phyloP scores from a whole-genome alignment of 163 green algal genomes.

The Picocystis sp. region DNA sequence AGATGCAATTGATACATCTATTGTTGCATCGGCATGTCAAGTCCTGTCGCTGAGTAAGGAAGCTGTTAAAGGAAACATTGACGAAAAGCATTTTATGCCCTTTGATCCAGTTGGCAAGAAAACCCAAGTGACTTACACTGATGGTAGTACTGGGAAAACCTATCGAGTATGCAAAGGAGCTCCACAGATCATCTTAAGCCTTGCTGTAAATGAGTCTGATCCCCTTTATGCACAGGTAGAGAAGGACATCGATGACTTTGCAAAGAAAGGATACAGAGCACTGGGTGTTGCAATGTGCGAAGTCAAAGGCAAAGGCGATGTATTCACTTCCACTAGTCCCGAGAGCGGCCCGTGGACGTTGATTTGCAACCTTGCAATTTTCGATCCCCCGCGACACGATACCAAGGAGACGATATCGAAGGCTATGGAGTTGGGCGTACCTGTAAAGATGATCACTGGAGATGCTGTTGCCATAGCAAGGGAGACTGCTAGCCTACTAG shows the following conservation, averaged over 20 bases:
- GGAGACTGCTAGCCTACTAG: slow-evolving; percentile 30
- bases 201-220: slow-evolving; percentile 46
- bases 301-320: slow-evolving; percentile 33
- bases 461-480: slow-evolving; percentile 37
- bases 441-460: slow-evolving; percentile 69
- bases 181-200: slow-evolving; percentile 33
- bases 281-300: slow-evolving; percentile 52
- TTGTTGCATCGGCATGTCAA: background rate
- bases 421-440: slow-evolving; percentile 41
- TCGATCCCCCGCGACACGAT: slow-evolving; percentile 69
- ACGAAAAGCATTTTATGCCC: slow-evolving; percentile 53
- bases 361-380: slow-evolving; percentile 50
- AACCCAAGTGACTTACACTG: slow-evolving; percentile 37
- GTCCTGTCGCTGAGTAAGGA: slow-evolving; percentile 1
- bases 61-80: slow-evolving; percentile 22
- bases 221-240: slow-evolving; percentile 37
- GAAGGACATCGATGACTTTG: slow-evolving; percentile 68
- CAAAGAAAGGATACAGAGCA: slow-evolving; percentile 53
- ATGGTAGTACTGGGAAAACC: slow-evolving; percentile 26
- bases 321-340: slow-evolving; percentile 9
- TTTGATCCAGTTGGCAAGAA: slow-evolving; percentile 84
- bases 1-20: background rate
- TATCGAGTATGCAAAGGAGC: slow-evolving; percentile 68
- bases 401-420: slow-evolving; percentile 32
- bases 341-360: slow-evolving; percentile 35